Base-by-base conservation (phyloP, 345 rosid genomes). In the Eutrema heterophyllum region DNA sequence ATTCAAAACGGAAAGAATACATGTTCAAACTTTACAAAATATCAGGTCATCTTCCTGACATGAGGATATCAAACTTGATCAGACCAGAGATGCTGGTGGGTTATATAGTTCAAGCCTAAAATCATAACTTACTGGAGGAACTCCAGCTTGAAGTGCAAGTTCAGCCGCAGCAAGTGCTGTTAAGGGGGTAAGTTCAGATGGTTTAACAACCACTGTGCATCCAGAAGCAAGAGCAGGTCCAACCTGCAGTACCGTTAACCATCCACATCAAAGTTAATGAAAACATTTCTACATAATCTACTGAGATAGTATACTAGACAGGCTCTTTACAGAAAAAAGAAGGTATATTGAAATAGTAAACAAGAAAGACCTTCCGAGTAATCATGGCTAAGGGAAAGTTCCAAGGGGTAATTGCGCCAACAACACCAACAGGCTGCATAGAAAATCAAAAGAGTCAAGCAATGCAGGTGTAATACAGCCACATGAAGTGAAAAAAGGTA, bases 191-290 rank as follows among this genome's bases (percentile, higher is more conserved):
- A 92, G 85, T 80, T 92, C 98, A 46, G 98, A 95, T 66, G 99
- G 97, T 81, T 95, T 95, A 77, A 95, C 72, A 72, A 95, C 94
- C 68, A 90, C 94, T 55, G 99, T 92, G 84, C 99, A 95, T 40
- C 99, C 99, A 86, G 92, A 86, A 41, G 99, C 98, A 79, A 95
- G 92, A 72, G 99, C 99, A 56, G 99, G 99, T 56, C 99, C 98
- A 82, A 92, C 92, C 98, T 95, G 79, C 55, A 74, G 39, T 54
- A 52, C 57, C 24, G 74, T 68, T 63, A 70, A 74, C 56, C 70
- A 74, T 62, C 38, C 35, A 78, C 63, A 13, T 67, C 64, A 83
- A 32, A 70, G 35, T 62, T 33, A 61, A 58, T 26, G 60, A 14
- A 30, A 29, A 32, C 7, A 16, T 0, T 41, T 43, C 41, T 10